Base-by-base conservation (phyloP, 2,329 filamentous ascomycete genomes). In the Pestalotiopsis sp. region DNA sequence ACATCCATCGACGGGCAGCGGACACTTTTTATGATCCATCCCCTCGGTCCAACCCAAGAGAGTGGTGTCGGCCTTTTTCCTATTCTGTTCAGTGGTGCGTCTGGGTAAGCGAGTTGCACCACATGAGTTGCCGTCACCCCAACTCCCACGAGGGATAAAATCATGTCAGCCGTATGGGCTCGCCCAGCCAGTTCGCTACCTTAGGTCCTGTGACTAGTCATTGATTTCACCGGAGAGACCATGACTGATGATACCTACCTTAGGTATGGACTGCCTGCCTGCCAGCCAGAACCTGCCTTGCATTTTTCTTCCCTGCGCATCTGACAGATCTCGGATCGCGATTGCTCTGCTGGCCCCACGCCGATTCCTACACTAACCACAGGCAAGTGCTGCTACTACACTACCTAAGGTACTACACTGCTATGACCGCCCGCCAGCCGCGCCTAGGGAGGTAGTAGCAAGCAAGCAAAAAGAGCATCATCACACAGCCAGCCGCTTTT, bases 281-380 rank as follows among this genome's bases (percentile, higher is more conserved):
- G 45, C 45, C 45, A 41, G 39, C 39, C 13, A n/a, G 45, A n/a
- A n/a, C 45, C 17, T 52, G 45, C 45, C 17, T 36, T 36, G 31
- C 31, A 36, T 36, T 36, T 36, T 31, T 52, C 2, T 62, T 23
- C n/a, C n/a, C 14, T 39, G 59, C 31, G 31, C 59, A 62, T 62
- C 59, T 62, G 59, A 62, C 59, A 62, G 59, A 62, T 39, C 45
- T 52, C 4, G 20, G 59, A 62, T 62, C 59, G 59, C 59, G 59
- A 62, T 62, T 62, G 59, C 59, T 62, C 59, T 36, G 41, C 20
- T 62, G 27, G 59, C 59, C 59, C 59, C 59, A 36, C 59, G 59
- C 31, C 59, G 31, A 27, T 20, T 62, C 13, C 59, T 20, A 36
- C 59, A 36, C 36, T 36, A 62, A 59, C 45, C 45, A 9, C 11